phyloP scores from a whole-genome alignment of 768 basidiomycete genomes.

The Trametes gibbosa region DNA sequence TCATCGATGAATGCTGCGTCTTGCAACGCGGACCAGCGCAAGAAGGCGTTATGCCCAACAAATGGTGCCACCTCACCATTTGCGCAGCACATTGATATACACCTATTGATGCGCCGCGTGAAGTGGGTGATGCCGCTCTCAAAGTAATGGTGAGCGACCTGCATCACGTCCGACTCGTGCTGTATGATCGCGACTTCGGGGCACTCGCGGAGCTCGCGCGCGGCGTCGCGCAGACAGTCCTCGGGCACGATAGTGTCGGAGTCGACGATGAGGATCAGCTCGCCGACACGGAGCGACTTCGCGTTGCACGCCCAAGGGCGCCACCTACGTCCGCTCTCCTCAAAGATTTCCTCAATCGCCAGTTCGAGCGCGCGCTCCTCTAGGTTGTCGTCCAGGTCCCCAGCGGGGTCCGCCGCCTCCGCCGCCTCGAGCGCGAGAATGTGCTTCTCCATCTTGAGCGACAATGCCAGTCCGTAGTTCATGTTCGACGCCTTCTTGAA shows the following conservation, averaged over 20 bases:
- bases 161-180: slow-evolving; percentile 92
- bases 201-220: slow-evolving; percentile 77
- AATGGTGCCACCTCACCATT: slow-evolving; percentile 84
- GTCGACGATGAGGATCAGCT: slow-evolving; percentile 79
- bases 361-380: slow-evolving; percentile 73
- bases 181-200: slow-evolving; percentile 88
- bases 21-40: slow-evolving; percentile 87
- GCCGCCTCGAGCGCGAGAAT: slow-evolving; percentile 46
- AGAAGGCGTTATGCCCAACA: slow-evolving; percentile 86
- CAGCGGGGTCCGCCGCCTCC: slow-evolving; percentile 31
- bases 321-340: slow-evolving; percentile 56
- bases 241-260: slow-evolving; percentile 80
- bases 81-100: slow-evolving; percentile 75
- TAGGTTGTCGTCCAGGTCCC: slow-evolving; percentile 46
- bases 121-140: slow-evolving; percentile 90
- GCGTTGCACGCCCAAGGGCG: slow-evolving; percentile 79
- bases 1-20: slow-evolving; percentile 76
- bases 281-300: slow-evolving; percentile 71
- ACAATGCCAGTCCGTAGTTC: slow-evolving; percentile 78
- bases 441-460: slow-evolving; percentile 55
- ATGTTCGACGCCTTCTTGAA: slow-evolving; percentile 96
- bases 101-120: slow-evolving; percentile 82
- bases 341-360: slow-evolving; percentile 71
- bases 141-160: slow-evolving; percentile 86
- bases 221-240: slow-evolving; percentile 90